phyloP scores from a whole-genome alignment of 1,139 yeast species.

The Oligophagozyma castellii region DNA sequence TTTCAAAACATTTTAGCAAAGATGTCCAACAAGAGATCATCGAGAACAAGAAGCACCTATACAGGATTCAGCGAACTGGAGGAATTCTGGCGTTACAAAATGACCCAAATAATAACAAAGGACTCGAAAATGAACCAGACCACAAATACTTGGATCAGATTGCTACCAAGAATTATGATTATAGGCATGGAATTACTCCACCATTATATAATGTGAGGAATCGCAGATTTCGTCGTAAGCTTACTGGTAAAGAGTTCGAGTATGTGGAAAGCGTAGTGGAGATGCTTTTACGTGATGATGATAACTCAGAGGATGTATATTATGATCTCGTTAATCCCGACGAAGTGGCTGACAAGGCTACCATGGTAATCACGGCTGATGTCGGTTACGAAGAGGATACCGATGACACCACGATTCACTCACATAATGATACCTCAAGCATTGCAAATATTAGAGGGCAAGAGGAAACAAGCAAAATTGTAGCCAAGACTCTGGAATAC shows the following conservation, averaged over 20 bases:
- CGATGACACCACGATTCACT: not conserved
- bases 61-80: slow-evolving; percentile 11
- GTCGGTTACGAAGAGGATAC: not conserved
- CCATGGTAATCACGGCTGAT: slow-evolving; percentile 1
- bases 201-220: slow-evolving; percentile 50
- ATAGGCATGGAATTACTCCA: slow-evolving; percentile 70
- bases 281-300: slow-evolving; percentile 61
- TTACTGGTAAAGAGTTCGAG: slow-evolving; percentile 39
- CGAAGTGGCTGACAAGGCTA: slow-evolving; percentile 9
- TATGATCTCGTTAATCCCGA: slow-evolving; percentile 58
- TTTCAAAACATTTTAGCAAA: slow-evolving; percentile 26
- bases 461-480: slow-evolving; percentile 29
- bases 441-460: slow-evolving; percentile 18
- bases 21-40: slow-evolving; percentile 24
- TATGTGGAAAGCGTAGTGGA: slow-evolving; percentile 70
- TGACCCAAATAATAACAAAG: slow-evolving; percentile 14
- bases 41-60: slow-evolving; percentile 12
- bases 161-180: slow-evolving; percentile 37
- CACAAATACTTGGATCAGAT: slow-evolving; percentile 27
- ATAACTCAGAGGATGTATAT: slow-evolving; percentile 68
- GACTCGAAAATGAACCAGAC: slow-evolving; percentile 28
- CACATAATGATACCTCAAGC: not conserved
- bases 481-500: slow-evolving; percentile 27
- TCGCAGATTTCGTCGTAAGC: slow-evolving; percentile 39
- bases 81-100: slow-evolving; percentile 13